Conservation (phyloP, 768 basidiomycete genomes). For the Candolleomyces efflorescens region DNA sequence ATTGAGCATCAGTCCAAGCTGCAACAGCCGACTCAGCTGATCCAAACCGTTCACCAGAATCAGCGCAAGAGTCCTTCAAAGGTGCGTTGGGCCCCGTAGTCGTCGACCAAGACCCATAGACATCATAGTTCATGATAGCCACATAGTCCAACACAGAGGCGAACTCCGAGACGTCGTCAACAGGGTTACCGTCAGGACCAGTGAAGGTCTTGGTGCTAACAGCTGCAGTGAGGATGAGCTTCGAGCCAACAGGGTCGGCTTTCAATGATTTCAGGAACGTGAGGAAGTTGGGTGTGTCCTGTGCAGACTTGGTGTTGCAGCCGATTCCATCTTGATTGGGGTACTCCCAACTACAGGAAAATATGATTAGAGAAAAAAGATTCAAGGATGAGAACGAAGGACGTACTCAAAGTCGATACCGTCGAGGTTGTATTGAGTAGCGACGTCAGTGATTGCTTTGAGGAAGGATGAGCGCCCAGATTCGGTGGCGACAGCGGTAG, state of each 20-base stretch:
- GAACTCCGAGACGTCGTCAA: slow-evolving; percentile 65
- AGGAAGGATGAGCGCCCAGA: slow-evolving; percentile 56
- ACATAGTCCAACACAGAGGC: slow-evolving; percentile 48
- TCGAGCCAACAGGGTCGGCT: slow-evolving; percentile 37
- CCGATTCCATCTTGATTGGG: slow-evolving; percentile 60
- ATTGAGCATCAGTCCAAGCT: slow-evolving; percentile 71
- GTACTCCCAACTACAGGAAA: slow-evolving; percentile 66
- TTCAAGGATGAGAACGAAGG: not conserved
- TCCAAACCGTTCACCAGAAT: slow-evolving; percentile 39
- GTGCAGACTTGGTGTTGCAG: slow-evolving; percentile 52
- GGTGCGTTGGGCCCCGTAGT: slow-evolving; percentile 82
- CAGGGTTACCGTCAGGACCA: slow-evolving; percentile 50
- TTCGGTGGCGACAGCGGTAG: slow-evolving; percentile 49
- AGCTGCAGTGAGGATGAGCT: slow-evolving; percentile 51
- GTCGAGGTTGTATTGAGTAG: slow-evolving; percentile 44
- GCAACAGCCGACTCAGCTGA: slow-evolving; percentile 70
- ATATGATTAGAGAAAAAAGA: not conserved
- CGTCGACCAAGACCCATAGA: slow-evolving; percentile 46
- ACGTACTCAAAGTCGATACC: slow-evolving; percentile 51
- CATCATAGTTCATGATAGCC: slow-evolving; percentile 65
- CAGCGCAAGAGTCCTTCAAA: slow-evolving; percentile 64
- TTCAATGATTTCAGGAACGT: slow-evolving; percentile 70
- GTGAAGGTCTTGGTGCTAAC: slow-evolving; percentile 32
- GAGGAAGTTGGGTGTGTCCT: slow-evolving; percentile 76
- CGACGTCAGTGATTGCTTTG: slow-evolving; percentile 43